These are phyloP conservation scores for Neofusicoccum cordaticola DNA, from an alignment of 2,329 filamentous ascomycete species.

Conservation along the genomic window DNA sequence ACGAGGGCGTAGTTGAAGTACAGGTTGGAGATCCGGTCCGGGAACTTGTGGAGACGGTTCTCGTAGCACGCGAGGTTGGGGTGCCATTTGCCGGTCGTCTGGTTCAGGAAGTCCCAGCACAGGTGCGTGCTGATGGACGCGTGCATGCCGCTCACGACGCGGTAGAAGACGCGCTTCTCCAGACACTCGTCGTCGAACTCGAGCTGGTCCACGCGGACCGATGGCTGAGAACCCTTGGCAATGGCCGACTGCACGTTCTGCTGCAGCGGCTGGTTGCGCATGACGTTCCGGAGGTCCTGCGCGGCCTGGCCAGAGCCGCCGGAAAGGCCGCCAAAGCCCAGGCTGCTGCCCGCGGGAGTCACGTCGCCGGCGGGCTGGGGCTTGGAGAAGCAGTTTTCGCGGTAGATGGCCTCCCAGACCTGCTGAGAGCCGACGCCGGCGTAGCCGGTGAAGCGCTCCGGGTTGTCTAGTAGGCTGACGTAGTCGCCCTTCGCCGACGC, in stretches of 20 bases:
- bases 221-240: conserved; percentile 48
- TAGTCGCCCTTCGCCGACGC: conserved; percentile 88
- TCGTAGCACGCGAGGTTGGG: conserved; percentile 90
- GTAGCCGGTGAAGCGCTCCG: conserved; percentile 94
- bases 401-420: conserved; percentile 95
- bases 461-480: conserved; percentile 88
- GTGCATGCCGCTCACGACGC: conserved; percentile 95
- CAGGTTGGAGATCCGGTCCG: conserved; percentile 91
- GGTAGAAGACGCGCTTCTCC: conserved; percentile 98
- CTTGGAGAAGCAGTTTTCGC: conserved; percentile 88
- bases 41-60: conserved; percentile 75
- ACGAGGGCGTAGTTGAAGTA: conserved; percentile 99
- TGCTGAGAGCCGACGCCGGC: conserved; percentile 78
- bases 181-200: conserved; percentile 88
- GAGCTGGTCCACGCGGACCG: conserved; percentile 61
- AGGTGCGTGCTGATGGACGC: conserved; percentile 94
- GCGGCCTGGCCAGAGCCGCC: conserved; percentile 53
- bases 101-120: conserved; percentile 94
- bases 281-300: conserved; percentile 59
- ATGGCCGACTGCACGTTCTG: conserved; percentile 60
- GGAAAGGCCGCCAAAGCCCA: conserved; percentile 29
- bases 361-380: conserved; percentile 34
- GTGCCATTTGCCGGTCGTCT: conserved; percentile 88
- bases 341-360: conserved; percentile 38
- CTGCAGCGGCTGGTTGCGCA: conserved; percentile 58